Evolutionary conservation across 768 basidiomycete genomes (phyloP).

Genomic region (Termitomyces sp.): DNA sequence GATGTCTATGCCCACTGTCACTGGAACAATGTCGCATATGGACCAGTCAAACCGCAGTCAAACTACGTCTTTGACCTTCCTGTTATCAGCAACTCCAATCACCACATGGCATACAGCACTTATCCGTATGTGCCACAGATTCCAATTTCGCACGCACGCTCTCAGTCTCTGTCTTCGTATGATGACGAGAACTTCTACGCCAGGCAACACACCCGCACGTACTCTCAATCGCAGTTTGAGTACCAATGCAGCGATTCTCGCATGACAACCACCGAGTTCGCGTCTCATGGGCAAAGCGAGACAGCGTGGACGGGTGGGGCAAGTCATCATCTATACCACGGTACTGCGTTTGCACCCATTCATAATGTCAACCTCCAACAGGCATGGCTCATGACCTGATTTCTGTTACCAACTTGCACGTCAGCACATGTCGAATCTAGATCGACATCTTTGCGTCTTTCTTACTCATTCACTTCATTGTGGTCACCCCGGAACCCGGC

Average conservation of each 20-base stretch:
- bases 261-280: slow-evolving; percentile 37
- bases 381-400: slow-evolving; percentile 46
- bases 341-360: slow-evolving; percentile 38
- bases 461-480: slow-evolving; percentile 27
- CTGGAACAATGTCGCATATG: slow-evolving; percentile 34
- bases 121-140: slow-evolving; percentile 33
- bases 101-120: slow-evolving; percentile 27
- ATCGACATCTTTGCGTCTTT: slow-evolving; percentile 22
- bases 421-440: slow-evolving; percentile 20
- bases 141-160: slow-evolving; percentile 44
- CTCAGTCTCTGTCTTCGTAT: slow-evolving; percentile 53
- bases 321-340: slow-evolving; percentile 35
- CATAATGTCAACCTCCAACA: slow-evolving; percentile 41
- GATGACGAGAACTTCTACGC: slow-evolving; percentile 43
- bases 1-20: slow-evolving; percentile 31
- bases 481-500: slow-evolving; percentile 26
- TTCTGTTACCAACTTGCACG: slow-evolving; percentile 5
- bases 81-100: slow-evolving; percentile 25
- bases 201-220: slow-evolving; percentile 51
- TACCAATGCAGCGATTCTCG: slow-evolving; percentile 43
- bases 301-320: slow-evolving; percentile 39
- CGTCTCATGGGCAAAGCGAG: slow-evolving; percentile 29
- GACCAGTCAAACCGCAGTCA: slow-evolving; percentile 32
- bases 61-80: slow-evolving; percentile 35
- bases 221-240: slow-evolving; percentile 56